These are phyloP conservation scores for Cymbopogon flexuosus DNA, from an alignment of 202 grass and related monocot species.

Conservation along the genomic window DNA sequence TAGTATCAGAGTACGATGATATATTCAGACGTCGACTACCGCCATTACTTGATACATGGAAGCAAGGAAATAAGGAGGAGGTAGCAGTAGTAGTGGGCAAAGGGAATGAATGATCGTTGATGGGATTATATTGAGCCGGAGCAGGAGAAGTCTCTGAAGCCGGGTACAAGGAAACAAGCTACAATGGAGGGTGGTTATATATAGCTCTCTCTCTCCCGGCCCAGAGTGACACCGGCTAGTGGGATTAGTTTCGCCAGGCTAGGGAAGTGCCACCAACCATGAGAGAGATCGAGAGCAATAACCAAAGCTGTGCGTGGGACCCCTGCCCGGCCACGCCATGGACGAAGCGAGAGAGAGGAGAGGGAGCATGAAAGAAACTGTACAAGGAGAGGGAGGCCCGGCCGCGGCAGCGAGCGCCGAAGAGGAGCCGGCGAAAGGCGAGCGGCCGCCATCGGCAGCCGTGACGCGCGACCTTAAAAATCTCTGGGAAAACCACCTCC, in stretches of 20 bases:
- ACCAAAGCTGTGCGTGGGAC: slow-evolving; percentile 5
- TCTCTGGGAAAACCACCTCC: slow-evolving; percentile 55
- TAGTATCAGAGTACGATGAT: neutral
- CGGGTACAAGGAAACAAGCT: slow-evolving; percentile 54
- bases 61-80: neutral
- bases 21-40: slow-evolving; percentile 23
- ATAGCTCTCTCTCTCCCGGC: slow-evolving; percentile 17
- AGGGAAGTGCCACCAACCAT: slow-evolving; percentile 79
- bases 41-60: neutral
- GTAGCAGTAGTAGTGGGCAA: neutral
- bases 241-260: slow-evolving; percentile 67
- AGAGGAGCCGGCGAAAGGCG: slow-evolving; percentile 31
- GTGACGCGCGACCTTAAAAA: slow-evolving; percentile 88
- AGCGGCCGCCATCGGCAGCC: slow-evolving; percentile 41
- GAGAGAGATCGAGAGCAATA: slow-evolving; percentile 27
- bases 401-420: neutral
- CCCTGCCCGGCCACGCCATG: neutral
- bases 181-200: slow-evolving; percentile 66
- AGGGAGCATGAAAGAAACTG: neutral
- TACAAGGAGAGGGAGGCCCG: neutral
- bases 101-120: neutral
- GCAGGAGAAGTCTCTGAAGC: neutral
- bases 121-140: neutral
- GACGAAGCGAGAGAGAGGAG: neutral
- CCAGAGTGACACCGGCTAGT: slow-evolving; percentile 36